phyloP scores from a whole-genome alignment of 2,329 filamentous ascomycete genomes.

The Stachybotrys chartarum region DNA sequence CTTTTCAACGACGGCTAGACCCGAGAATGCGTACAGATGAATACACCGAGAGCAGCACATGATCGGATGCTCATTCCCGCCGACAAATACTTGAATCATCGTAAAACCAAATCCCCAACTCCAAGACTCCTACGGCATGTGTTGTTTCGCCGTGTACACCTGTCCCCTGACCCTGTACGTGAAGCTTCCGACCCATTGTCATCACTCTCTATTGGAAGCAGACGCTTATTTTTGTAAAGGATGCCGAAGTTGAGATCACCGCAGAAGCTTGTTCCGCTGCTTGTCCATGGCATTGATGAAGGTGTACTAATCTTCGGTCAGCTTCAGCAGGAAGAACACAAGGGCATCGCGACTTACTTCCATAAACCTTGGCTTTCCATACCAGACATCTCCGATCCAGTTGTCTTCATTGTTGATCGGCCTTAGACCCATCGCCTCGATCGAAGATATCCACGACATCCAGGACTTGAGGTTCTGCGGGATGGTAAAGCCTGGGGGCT shows the following conservation, averaged over 20 bases:
- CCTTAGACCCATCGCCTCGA: constrained; percentile 2
- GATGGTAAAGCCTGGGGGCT: neutral
- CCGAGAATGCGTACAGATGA: too few relatives aligned
- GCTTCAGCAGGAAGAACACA: neutral
- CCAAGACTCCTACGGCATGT: too few relatives aligned
- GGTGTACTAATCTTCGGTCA: neutral
- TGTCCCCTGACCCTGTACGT: too few relatives aligned
- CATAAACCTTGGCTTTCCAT: neutral
- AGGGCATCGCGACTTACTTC: neutral
- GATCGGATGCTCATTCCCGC: too few relatives aligned
- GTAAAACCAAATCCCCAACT: too few relatives aligned
- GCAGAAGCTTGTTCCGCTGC: neutral
- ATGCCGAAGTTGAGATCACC: neutral
- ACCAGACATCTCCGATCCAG: neutral
- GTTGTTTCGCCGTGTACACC: too few relatives aligned
- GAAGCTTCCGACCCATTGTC: too few relatives aligned
- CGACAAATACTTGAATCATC: too few relatives aligned
- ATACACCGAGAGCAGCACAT: too few relatives aligned
- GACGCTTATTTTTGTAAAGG: neutral
- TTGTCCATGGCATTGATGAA: neutral
- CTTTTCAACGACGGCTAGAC: too few relatives aligned
- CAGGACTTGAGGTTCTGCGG: neutral
- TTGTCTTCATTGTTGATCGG: constrained; percentile 3
- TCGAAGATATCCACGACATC: neutral
- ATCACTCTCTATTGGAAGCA: neutral